Percentiles rank a stretch among this genome's conserved stretches.
Evolutionary conservation across 257 asterid species (phyloP).

Genomic region (Solanum stenotomum): DNA sequence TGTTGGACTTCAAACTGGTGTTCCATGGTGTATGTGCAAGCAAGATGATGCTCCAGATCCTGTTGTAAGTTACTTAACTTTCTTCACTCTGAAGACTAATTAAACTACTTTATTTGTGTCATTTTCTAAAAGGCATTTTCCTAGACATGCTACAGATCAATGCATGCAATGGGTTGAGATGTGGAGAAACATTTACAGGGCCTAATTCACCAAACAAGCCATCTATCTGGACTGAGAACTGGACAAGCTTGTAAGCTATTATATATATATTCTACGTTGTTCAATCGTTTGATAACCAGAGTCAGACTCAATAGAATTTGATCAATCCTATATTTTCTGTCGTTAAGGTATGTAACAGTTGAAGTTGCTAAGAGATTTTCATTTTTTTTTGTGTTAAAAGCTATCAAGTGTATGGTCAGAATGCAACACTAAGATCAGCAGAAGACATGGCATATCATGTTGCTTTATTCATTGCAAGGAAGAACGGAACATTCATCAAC

Average conservation of each 20-base stretch:
- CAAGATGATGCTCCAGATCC: constrained; percentile 93
- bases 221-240: constrained; percentile 90
- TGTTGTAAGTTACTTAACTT: constrained; percentile 28
- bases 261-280: too few species aligned
- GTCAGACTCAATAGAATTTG: not conserved
- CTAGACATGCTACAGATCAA: constrained; percentile 44
- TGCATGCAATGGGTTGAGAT: constrained; percentile 71
- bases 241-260: constrained; percentile 80
- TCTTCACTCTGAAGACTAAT: not conserved
- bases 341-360: not conserved
- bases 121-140: not conserved
- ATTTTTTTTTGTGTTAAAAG: constrained; percentile 19
- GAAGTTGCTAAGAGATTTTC: not conserved
- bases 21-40: constrained; percentile 96
- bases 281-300: not conserved
- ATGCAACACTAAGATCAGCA: constrained; percentile 37
- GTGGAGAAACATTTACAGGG: constrained; percentile 79
- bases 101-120: not conserved
- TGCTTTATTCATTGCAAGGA: constrained; percentile 66
- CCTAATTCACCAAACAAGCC: constrained; percentile 94
- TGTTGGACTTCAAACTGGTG: constrained; percentile 63
- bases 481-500: constrained; percentile 78
- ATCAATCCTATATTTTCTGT: not conserved
- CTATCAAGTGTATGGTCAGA: constrained; percentile 55
- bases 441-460: constrained; percentile 64